Conservation (phyloP, 352 stramenopile genomes). For the Pilasporangium apinafurcum region DNA sequence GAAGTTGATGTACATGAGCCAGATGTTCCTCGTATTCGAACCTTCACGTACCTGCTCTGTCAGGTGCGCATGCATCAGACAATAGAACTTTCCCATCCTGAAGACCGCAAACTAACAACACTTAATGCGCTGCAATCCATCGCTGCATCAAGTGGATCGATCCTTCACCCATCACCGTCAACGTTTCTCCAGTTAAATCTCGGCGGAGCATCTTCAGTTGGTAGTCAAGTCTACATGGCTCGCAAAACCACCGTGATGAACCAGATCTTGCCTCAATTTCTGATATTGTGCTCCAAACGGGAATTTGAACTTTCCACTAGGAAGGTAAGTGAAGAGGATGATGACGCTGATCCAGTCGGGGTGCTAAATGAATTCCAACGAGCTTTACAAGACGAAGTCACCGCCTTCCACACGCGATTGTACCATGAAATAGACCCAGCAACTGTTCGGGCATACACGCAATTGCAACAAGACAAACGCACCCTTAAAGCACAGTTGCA, state of each 20-base stretch:
- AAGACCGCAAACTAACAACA: slow-evolving; percentile 9
- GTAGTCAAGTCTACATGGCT: slow-evolving; percentile 27
- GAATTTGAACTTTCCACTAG: background rate
- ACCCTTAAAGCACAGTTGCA: slow-evolving; percentile 13
- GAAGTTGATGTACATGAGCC: background rate
- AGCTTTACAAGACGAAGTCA: slow-evolving; percentile 17
- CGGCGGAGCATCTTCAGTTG: background rate
- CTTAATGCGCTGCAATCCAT: slow-evolving; percentile 15
- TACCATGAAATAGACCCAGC: slow-evolving; percentile 26
- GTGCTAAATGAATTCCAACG: slow-evolving; percentile 16
- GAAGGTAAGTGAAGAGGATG: background rate
- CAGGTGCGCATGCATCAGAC: slow-evolving; percentile 27
- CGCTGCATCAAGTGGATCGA: slow-evolving; percentile 8
- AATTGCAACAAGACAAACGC: slow-evolving; percentile 17
- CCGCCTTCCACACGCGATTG: slow-evolving; percentile 21
- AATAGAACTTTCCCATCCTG: slow-evolving; percentile 23
- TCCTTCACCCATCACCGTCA: slow-evolving; percentile 17
- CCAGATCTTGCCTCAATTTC: slow-evolving; percentile 25
- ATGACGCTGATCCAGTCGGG: background rate
- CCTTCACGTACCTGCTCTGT: slow-evolving; percentile 31
- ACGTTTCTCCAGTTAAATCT: slow-evolving; percentile 31
- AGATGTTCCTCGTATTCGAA: slow-evolving; percentile 9
- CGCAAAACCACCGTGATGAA: slow-evolving; percentile 8
- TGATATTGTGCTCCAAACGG: slow-evolving; percentile 25
- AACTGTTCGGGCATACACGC: slow-evolving; percentile 14